These are phyloP conservation scores for Trametes meyenii DNA, from an alignment of 768 basidiomycete genomes.

Conservation along the genomic window DNA sequence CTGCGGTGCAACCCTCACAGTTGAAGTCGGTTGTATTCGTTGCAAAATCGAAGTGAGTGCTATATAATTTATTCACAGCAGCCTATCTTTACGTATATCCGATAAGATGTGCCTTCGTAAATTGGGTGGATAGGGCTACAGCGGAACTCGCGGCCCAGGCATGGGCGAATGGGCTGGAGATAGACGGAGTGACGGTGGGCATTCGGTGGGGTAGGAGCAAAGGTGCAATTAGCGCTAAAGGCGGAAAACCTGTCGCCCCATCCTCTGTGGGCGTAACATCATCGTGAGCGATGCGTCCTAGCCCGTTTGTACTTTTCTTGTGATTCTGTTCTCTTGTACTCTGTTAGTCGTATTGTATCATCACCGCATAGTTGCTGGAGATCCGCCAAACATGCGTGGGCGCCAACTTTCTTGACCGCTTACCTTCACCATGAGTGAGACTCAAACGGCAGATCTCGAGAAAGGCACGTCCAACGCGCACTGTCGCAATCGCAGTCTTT, in stretches of 20 bases:
- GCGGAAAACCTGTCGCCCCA: slow-evolving; percentile 19
- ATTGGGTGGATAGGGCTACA: slow-evolving; percentile 80
- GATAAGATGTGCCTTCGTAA: slow-evolving; percentile 88
- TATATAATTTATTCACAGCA: neutral
- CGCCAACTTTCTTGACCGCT: neutral
- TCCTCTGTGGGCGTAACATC: slow-evolving; percentile 11
- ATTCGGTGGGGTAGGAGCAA: slow-evolving; percentile 91
- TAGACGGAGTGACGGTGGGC: slow-evolving; percentile 71
- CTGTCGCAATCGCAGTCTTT: neutral
- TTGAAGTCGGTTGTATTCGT: slow-evolving; percentile 87
- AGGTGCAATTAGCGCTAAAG: slow-evolving; percentile 41
- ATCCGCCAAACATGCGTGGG: neutral
- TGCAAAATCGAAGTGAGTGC: slow-evolving; percentile 67
- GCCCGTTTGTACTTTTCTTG: neutral
- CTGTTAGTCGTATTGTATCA: neutral
- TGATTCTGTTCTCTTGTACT: neutral
- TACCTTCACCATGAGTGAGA: slow-evolving; percentile 15
- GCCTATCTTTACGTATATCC: neutral
- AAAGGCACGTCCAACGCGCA: slow-evolving; percentile 19
- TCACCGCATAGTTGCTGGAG: neutral
- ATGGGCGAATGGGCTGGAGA: slow-evolving; percentile 89
- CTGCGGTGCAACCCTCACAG: slow-evolving; percentile 61
- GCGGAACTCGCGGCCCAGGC: slow-evolving; percentile 89
- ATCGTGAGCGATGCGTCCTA: neutral
- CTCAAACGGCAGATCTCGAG: slow-evolving; percentile 5